Conservation (phyloP, 306 rosid genomes). For the Bauhinia variegata region DNA sequence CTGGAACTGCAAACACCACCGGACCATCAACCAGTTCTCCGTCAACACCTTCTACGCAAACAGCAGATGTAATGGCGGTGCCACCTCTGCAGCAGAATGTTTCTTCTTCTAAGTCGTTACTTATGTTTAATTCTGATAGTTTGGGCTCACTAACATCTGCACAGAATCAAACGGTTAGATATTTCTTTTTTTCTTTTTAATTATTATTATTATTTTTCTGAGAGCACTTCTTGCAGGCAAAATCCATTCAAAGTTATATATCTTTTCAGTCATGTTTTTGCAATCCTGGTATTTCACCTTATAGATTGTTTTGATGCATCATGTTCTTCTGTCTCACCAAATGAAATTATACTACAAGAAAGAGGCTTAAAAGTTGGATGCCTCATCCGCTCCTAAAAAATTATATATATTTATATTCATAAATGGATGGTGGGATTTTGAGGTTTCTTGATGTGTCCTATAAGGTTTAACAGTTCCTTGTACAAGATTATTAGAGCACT, state of each 20-base stretch:
- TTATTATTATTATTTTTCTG: neutral
- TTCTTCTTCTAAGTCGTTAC: slow-evolving; percentile 56
- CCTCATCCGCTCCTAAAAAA: neutral
- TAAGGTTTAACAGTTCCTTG: neutral
- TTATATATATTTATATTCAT: no score
- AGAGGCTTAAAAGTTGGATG: slow-evolving; percentile 11
- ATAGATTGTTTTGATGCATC: neutral
- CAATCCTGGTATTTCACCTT: slow-evolving; percentile 24
- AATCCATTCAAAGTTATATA: neutral
- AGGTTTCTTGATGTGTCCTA: neutral
- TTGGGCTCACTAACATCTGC: slow-evolving; percentile 56
- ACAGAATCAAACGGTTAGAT: slow-evolving; percentile 64
- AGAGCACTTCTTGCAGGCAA: slow-evolving; percentile 10
- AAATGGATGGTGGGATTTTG: slow-evolving; percentile 17
- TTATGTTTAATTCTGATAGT: slow-evolving; percentile 56
- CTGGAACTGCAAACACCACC: slow-evolving; percentile 67
- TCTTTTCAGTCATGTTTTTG: slow-evolving; percentile 5
- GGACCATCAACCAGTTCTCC: slow-evolving; percentile 64
- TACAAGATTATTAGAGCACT: slow-evolving; percentile 9
- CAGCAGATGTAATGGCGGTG: slow-evolving; percentile 51
- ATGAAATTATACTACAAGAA: neutral
- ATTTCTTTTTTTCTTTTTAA: neutral
- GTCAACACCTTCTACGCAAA: slow-evolving; percentile 62
- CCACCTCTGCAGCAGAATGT: slow-evolving; percentile 57
- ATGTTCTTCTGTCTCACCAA: neutral